These are phyloP conservation scores for Triticum monococcum DNA, from an alignment of 176 grass and related monocot species.

Conservation along the genomic window DNA sequence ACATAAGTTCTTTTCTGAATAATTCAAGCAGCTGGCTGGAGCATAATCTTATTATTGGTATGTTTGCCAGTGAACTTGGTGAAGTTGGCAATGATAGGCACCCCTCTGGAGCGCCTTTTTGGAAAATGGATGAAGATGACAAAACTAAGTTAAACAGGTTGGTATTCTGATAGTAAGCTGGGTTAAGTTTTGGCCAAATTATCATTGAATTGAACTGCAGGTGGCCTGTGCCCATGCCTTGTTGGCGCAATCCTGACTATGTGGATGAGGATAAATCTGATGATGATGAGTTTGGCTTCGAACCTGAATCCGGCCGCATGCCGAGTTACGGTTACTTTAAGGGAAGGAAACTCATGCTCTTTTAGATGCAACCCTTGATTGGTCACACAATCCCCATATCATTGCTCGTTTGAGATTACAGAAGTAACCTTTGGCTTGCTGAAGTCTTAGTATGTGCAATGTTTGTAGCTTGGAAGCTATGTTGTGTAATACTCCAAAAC, in stretches of 20 bases:
- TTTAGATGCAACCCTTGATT: not conserved
- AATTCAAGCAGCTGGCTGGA: not conserved
- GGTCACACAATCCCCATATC: not conserved
- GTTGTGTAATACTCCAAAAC: not conserved
- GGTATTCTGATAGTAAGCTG: not conserved
- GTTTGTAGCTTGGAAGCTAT: not conserved
- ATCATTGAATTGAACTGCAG: not conserved
- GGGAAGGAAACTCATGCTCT: not conserved
- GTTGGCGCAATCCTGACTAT: not conserved
- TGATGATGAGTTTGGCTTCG: not conserved
- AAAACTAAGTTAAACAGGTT: not conserved
- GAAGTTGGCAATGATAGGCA: not conserved
- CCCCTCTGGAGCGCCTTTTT: not conserved
- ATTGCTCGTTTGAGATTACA: not conserved
- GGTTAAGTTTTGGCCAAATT: not conserved
- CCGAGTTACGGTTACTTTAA: not conserved
- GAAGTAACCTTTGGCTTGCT: not conserved
- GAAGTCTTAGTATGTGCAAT: not conserved
- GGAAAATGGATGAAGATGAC: not conserved
- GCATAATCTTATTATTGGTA: not conserved
- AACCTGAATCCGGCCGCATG: not conserved
- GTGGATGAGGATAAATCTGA: not conserved
- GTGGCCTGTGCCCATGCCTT: not conserved
- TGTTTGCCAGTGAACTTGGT: not conserved
- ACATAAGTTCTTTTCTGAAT: not conserved